Evolutionary conservation across 2,329 filamentous ascomycete genomes (phyloP).

Genomic region (Bipolaris cookei): DNA sequence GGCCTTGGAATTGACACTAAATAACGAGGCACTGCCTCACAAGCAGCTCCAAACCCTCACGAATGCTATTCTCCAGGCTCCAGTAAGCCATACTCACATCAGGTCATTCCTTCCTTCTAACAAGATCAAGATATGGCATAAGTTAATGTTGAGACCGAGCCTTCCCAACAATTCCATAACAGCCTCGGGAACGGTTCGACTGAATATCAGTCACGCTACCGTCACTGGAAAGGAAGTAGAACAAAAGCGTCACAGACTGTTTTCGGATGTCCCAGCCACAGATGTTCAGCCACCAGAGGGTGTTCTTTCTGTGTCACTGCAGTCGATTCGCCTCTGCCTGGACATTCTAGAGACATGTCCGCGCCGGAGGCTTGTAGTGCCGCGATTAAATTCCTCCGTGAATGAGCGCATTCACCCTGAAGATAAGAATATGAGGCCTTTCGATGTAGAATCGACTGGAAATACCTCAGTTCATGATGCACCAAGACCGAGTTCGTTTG

Average conservation of each 20-base stretch:
- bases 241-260: slow-evolving; percentile 30
- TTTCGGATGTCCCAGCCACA: slow-evolving; percentile 28
- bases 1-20: slow-evolving; percentile 30
- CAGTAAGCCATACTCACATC: slow-evolving; percentile 26
- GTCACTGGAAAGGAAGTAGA: slow-evolving; percentile 6
- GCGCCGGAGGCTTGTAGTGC: slow-evolving; percentile 10
- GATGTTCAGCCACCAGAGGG: slow-evolving; percentile 43
- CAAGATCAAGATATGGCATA: slow-evolving; percentile 42
- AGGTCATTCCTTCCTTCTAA: background rate
- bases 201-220: slow-evolving; percentile 31
- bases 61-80: slow-evolving; percentile 35
- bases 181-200: slow-evolving; percentile 18
- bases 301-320: slow-evolving; percentile 30
- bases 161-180: slow-evolving; percentile 13
- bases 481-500: background rate
- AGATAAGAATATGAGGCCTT: background rate
- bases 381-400: slow-evolving; percentile 17
- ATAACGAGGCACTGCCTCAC: slow-evolving; percentile 32
- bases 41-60: slow-evolving; percentile 29
- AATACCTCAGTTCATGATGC: background rate
- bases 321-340: slow-evolving; percentile 37
- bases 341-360: slow-evolving; percentile 27
- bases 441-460: background rate
- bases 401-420: background rate
- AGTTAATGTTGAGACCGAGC: slow-evolving; percentile 38